Conservation (phyloP, 2,329 filamentous ascomycete species). For the Claviceps sp. region DNA sequence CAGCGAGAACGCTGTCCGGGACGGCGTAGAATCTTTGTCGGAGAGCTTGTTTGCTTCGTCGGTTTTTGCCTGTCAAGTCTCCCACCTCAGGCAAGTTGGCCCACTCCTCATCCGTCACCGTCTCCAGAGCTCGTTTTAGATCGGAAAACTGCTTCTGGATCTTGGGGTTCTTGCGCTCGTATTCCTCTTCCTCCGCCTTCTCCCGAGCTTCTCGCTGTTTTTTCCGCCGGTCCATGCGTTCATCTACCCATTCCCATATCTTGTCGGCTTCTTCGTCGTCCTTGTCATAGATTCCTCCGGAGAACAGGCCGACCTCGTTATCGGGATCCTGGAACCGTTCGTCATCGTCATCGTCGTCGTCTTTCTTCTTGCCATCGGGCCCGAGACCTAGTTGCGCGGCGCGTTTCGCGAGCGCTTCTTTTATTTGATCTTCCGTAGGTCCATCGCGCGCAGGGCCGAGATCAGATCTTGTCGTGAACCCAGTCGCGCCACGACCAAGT, state of each 20-base stretch:
- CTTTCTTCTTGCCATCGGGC: constrained; percentile 56
- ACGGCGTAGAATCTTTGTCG: constrained; percentile 88
- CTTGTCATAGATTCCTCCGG: constrained; percentile 88
- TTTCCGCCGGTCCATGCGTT: constrained; percentile 89
- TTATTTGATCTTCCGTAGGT: constrained; percentile 94
- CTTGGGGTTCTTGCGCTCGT: constrained; percentile 95
- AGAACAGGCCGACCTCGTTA: constrained; percentile 91
- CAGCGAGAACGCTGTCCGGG: constrained; percentile 86
- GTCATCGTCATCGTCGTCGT: constrained; percentile 61
- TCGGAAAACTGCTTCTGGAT: constrained; percentile 97
- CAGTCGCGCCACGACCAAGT: constrained; percentile 92
- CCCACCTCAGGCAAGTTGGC: constrained; percentile 89
- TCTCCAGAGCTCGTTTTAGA: constrained; percentile 76
- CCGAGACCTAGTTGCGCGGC: constrained; percentile 67
- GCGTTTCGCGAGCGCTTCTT: constrained; percentile 89
- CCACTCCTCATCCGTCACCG: constrained; percentile 92
- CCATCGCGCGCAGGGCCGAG: constrained; percentile 89
- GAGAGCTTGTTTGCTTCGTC: constrained; percentile 68
- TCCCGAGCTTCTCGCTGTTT: constrained; percentile 91
- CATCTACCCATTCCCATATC: constrained; percentile 91
- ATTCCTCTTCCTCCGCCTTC: constrained; percentile 79
- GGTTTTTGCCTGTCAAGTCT: constrained; percentile 88
- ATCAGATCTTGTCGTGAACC: constrained; percentile 95
- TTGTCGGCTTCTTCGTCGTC: constrained; percentile 96
- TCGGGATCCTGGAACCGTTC: constrained; percentile 90